phyloP scores from a whole-genome alignment of 768 basidiomycete species.

The Phylloporus scabripes region DNA sequence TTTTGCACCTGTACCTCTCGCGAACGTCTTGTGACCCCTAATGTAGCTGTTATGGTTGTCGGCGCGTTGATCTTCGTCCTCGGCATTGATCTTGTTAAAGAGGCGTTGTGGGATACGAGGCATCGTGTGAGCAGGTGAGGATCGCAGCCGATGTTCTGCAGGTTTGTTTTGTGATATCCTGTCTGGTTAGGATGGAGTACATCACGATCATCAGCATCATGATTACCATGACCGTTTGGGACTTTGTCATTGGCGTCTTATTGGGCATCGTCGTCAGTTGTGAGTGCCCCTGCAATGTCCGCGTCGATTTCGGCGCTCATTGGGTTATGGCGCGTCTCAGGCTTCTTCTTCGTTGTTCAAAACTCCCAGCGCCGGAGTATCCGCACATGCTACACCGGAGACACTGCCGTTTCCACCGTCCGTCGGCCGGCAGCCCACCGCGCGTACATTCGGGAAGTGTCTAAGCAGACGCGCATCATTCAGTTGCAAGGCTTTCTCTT shows the following conservation, averaged over 20 bases:
- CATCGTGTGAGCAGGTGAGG: constrained; percentile 75
- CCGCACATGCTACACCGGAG: constrained; percentile 75
- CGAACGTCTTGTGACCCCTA: not conserved
- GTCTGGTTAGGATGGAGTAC: constrained; percentile 56
- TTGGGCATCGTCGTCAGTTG: constrained; percentile 92
- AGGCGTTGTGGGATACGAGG: constrained; percentile 94
- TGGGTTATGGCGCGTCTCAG: constrained; percentile 30
- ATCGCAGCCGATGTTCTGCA: not conserved
- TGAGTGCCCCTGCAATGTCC: constrained; percentile 31
- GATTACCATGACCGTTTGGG: constrained; percentile 89
- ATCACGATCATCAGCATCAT: constrained; percentile 82
- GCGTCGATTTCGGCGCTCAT: not conserved
- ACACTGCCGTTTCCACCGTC: constrained; percentile 84
- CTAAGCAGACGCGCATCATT: constrained; percentile 85
- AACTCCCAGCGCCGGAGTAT: constrained; percentile 85
- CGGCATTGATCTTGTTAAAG: constrained; percentile 90
- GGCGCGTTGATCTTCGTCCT: constrained; percentile 90
- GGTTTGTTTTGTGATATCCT: constrained; percentile 1
- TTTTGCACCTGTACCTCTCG: not conserved
- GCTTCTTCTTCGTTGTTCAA: constrained; percentile 95
- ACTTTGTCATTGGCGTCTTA: constrained; percentile 90
- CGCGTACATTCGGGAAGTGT: constrained; percentile 87
- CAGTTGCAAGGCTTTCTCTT: constrained; percentile 90
- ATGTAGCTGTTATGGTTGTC: constrained; percentile 82
- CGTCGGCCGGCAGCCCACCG: constrained; percentile 83